phyloP scores from a whole-genome alignment of 768 basidiomycete species.

The Lentinula detonsa region DNA sequence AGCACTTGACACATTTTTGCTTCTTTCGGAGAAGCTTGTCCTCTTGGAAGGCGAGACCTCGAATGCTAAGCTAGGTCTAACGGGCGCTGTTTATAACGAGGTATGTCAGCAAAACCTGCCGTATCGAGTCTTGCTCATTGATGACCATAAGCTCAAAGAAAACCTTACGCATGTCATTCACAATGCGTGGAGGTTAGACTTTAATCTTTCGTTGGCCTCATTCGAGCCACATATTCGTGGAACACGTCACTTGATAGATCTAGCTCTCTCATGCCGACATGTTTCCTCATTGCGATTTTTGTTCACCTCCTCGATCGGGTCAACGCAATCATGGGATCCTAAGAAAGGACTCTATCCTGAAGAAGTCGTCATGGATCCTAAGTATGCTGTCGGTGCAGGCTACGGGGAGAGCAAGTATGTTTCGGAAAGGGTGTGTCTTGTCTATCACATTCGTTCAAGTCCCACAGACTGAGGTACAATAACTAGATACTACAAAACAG shows the following conservation, averaged over 20 bases:
- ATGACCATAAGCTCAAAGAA: not conserved
- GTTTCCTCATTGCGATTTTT: conserved; percentile 14
- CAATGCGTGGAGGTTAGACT: conserved; percentile 33
- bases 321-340: conserved; percentile 22
- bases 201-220: conserved; percentile 26
- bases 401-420: conserved; percentile 16
- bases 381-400: conserved; percentile 9
- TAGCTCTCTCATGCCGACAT: conserved; percentile 9
- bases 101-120: not conserved
- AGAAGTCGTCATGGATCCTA: conserved; percentile 8
- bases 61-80: not conserved
- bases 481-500: conserved; percentile 21
- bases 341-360: conserved; percentile 15
- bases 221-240: conserved; percentile 27
- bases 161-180: conserved; percentile 20
- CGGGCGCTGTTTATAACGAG: not conserved
- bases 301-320: conserved; percentile 24
- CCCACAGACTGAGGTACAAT: no score
- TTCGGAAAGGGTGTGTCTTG: conserved; percentile 10
- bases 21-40: not conserved
- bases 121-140: no score
- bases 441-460: no score
- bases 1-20: not conserved
- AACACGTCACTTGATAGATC: conserved; percentile 20
- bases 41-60: not conserved